phyloP scores from a whole-genome alignment of 1,284 basidiomycete genomes.

The Tetrapyrgos nigripes region DNA sequence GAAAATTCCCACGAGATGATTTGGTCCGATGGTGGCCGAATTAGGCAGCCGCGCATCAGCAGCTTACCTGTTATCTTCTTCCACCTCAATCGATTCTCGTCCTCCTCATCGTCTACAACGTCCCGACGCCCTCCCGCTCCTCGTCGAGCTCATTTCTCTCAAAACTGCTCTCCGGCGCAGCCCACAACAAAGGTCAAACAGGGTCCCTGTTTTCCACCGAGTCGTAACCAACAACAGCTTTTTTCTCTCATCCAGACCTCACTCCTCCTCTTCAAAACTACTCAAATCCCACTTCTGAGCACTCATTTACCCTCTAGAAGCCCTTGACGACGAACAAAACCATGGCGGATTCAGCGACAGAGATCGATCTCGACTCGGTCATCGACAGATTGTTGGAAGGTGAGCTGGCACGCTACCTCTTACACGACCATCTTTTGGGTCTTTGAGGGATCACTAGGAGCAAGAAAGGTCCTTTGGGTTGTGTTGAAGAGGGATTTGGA shows the following conservation, averaged over 20 bases:
- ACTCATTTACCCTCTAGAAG: slow-evolving; percentile 7
- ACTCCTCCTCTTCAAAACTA: background rate
- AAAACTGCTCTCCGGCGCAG: slow-evolving; percentile 2
- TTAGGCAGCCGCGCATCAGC: slow-evolving; percentile 38
- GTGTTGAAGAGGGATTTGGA: background rate
- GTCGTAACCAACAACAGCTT: slow-evolving; percentile 19
- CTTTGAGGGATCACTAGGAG: background rate
- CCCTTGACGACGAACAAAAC: slow-evolving; percentile 17
- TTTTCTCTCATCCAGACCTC: slow-evolving; percentile 11
- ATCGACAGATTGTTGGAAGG: slow-evolving; percentile 97
- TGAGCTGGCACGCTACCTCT: slow-evolving; percentile 57
- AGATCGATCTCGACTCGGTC: slow-evolving; percentile 98
- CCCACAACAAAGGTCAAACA: slow-evolving; percentile 11
- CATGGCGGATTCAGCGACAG: slow-evolving; percentile 75
- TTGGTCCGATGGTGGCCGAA: slow-evolving; percentile 41
- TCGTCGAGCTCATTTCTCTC: slow-evolving; percentile 12
- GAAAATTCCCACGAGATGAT: slow-evolving; percentile 41
- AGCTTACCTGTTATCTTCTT: slow-evolving; percentile 44
- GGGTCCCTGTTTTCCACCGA: slow-evolving; percentile 2
- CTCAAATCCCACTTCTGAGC: background rate
- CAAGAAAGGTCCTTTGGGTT: background rate
- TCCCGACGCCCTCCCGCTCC: slow-evolving; percentile 13
- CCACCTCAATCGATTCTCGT: slow-evolving; percentile 46
- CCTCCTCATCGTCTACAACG: slow-evolving; percentile 19
- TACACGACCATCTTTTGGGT: slow-evolving; percentile 8